Evolutionary conservation across 495 filamentous ascomycete genomes (phyloP), one percentile per base, ranked within the genome.

Genomic region (Pyrenopolyporus hunteri): DNA sequence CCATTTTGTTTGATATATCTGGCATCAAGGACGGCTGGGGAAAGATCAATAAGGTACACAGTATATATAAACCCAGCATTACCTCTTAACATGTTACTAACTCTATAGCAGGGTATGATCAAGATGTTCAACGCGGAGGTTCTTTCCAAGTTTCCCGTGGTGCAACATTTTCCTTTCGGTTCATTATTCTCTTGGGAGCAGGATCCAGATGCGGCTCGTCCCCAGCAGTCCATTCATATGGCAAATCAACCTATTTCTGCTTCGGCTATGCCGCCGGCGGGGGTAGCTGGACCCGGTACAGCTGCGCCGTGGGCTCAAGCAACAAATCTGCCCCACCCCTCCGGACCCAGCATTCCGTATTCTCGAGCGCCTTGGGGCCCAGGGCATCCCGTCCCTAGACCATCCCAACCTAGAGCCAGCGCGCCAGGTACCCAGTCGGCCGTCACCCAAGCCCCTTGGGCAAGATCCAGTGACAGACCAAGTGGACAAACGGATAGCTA

Each of bases 61-160:
- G n/a, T 29, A 40, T 14, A 22, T 50, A 13, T 16, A 33, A 7
- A 28, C 35, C 56, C 25, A 13, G 17, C 1, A 47, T 28, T 3
- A 4, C 1, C 5, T 26, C 35, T 39, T 7, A 29, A 2, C 25
- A 5, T 26, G 29, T 4, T 9, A 20, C 58, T 69, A 49, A 68
- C 49, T 29, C 32, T 49, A 25, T 20, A 16, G 10, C 57, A 76
- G 72, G 93, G 93, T 25, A 97, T 98, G 94, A 87, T 93, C 67
- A 93, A 92, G 73, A 98, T 98, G 94, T 98, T 93, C 72, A 87
- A 93, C 59, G 89, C 88, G 57, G 95, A 98, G 69, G 93, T 98
- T 0, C 78, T 98, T 29, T 87, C 87, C 23, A 98, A 98, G 73
- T 84, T 97, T 57, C 94, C 94, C 3, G 95, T 98, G 11, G 96